Evolutionary conservation across 768 basidiomycete genomes (phyloP).

Genomic region (Mycena galopus): DNA sequence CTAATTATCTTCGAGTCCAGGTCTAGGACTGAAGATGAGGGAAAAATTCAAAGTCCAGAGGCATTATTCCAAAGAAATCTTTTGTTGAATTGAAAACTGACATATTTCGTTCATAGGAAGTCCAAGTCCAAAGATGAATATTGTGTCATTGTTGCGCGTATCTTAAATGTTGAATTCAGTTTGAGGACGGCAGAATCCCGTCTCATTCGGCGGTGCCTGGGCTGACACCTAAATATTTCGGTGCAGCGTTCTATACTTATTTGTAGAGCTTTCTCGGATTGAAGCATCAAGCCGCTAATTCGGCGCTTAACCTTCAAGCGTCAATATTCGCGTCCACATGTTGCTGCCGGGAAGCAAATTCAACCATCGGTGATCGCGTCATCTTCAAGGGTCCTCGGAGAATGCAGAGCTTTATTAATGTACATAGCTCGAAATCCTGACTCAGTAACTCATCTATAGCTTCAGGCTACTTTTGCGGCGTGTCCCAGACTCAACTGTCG

Average conservation of each 20-base stretch:
- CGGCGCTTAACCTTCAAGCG: neutral
- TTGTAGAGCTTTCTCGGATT: neutral
- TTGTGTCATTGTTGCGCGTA: neutral
- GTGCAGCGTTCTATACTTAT: neutral
- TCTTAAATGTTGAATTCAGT: neutral
- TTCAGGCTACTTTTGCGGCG: neutral
- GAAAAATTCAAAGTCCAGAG: neutral
- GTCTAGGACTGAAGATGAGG: neutral
- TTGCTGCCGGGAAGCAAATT: neutral
- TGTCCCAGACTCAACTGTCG: neutral
- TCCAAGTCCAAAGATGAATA: no score
- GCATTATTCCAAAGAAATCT: neutral
- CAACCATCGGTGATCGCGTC: neutral
- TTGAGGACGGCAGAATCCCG: no score
- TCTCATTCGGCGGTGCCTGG: neutral
- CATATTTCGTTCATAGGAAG: neutral
- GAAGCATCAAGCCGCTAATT: neutral
- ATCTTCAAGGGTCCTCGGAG: conserved; percentile 9
- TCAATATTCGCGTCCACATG: conserved; percentile 19
- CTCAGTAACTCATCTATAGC: conserved; percentile 5
- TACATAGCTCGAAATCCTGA: neutral
- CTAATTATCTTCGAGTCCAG: neutral
- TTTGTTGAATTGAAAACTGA: neutral
- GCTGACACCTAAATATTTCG: no score
- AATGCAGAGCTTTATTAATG: conserved; percentile 10